Conservation (phyloP, 306 rosid genomes). For the Corylus heterophylla region DNA sequence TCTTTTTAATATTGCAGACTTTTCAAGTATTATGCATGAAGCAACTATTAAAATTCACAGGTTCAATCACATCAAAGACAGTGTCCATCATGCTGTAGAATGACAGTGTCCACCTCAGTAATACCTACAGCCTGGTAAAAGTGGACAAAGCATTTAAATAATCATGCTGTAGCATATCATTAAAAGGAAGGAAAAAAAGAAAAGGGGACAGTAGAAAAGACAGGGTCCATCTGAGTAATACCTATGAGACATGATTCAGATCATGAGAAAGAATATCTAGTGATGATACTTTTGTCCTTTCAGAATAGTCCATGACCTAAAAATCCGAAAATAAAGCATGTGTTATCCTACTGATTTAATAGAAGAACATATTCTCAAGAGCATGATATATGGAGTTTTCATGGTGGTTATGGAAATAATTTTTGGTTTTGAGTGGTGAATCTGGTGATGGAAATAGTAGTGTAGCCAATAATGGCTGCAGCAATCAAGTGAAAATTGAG, state of each 20-base stretch:
- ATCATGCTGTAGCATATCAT: not conserved
- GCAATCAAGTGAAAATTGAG: not conserved
- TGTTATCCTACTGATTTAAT: conserved; percentile 13
- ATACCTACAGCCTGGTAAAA: not conserved
- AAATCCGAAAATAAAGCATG: conserved; percentile 26
- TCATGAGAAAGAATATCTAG: conserved; percentile 35
- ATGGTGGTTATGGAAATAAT: conserved; percentile 6
- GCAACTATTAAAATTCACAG: not conserved
- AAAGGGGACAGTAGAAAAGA: not conserved
- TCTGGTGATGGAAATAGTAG: not conserved
- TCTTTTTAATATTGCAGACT: too few relatives aligned
- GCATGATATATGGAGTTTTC: conserved; percentile 4
- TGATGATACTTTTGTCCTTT: conserved; percentile 92
- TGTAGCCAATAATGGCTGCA: not conserved
- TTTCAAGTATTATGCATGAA: too few relatives aligned
- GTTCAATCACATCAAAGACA: not conserved
- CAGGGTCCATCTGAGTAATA: conserved; percentile 23
- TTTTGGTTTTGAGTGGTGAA: not conserved
- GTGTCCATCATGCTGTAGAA: too few relatives aligned
- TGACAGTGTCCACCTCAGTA: too few relatives aligned
- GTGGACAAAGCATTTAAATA: not conserved
- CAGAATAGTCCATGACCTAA: conserved; percentile 95
- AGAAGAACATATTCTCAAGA: conserved; percentile 8
- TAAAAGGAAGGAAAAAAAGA: not conserved
- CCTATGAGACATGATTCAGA: conserved; percentile 21